Evolutionary conservation across 768 basidiomycete species (phyloP), one percentile per base, ranked within the genome.

Genomic region (Pisolithus marmoratus): DNA sequence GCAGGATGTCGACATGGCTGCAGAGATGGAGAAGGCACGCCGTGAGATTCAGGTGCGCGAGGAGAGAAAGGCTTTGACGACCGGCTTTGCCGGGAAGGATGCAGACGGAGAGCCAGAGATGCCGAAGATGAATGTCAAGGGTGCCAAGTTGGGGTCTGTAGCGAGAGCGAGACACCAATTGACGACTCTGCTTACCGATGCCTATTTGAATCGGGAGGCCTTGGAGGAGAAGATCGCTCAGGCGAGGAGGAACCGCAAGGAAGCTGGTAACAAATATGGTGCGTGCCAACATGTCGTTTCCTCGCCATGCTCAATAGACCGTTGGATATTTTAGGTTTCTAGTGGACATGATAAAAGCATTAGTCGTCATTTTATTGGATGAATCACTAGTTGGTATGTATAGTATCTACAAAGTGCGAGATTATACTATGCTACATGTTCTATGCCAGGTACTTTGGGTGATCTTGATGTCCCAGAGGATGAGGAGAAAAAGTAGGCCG

Each of bases 241-340:
- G 66, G 90, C 85, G 2, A 77, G 84, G 55, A 74, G 87, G 54
- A 93, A 93, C 61, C 77, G 90, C 55, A 93, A 93, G 65, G 88
- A 91, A 62, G 90, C 91, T 0, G 91, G 91, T 9, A 92, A 90
- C 69, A 94, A 93, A 77, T 93, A 94, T 59, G 91, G 91, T 85
- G 59, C 54, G 78, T 70, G n/a, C 8, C 29, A 5, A 26, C 19
- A 20, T 26, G 9, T 44, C 29, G 1, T 8, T 34, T 14, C 2
- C n/a, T 24, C 8, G 12, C 3, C 4, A 6, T 20, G 4, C 1
- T 7, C n/a, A 9, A 22, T 31, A 52, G 5, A 55, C 22, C 8
- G 11, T 27, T 17, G 29, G 12, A 26, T 20, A 8, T 8, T 48
- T 4, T 38, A 66, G 66, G 65, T 20, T 67, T 67, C 54, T 67